Evolutionary conservation across 371 early-diverging fungal species (phyloP), one percentile per base, ranked within the genome.

Genomic region (Nematocida sp.): DNA sequence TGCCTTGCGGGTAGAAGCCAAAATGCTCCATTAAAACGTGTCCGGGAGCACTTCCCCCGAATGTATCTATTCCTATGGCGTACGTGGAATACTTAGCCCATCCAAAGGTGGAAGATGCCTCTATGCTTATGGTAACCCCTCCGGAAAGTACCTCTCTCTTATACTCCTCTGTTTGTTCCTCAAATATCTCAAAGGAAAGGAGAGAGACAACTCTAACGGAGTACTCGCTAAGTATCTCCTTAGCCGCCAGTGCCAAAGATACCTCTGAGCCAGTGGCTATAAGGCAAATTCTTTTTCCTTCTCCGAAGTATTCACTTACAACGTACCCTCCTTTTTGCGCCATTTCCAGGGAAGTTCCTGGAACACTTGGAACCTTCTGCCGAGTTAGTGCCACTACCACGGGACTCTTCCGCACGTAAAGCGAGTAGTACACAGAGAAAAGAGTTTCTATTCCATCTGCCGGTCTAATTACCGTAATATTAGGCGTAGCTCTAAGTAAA

Each of bases 221-320:
- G 18, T 88, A 80, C 26, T 87, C 82, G 60, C 86, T 81, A 35
- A 94, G 85, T 47, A 84, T 71, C 77, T 89, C 86, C 59, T 91
- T 91, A 11, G 92, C 87, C 38, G 92, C 90, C 25, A 93, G 88
- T 63, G 89, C 88, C 51, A 96, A 86, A 56, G 87, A 87, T 3
- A 93, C 90, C 85, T 98, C 99, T 20, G 95, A 93, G 49, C 99
- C 99, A 20, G 96, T 93, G 40, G 89, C 93, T 9, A 91, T 86
- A 30, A 97, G 83, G 42, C 88, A 86, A 64, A 93, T 83, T 49
- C 89, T 82, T 1, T 86, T 86, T 26, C 92, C 86, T 32, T 88
- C 85, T 78, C 92, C 90, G 13, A 9, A 16, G 30, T 64, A 68
- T 55, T 87, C 90, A 4, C 55, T 51, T 47, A 84, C 49, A 53